These are phyloP conservation scores for Ilex asprella DNA, from an alignment of 257 asterid species.

Conservation along the genomic window DNA sequence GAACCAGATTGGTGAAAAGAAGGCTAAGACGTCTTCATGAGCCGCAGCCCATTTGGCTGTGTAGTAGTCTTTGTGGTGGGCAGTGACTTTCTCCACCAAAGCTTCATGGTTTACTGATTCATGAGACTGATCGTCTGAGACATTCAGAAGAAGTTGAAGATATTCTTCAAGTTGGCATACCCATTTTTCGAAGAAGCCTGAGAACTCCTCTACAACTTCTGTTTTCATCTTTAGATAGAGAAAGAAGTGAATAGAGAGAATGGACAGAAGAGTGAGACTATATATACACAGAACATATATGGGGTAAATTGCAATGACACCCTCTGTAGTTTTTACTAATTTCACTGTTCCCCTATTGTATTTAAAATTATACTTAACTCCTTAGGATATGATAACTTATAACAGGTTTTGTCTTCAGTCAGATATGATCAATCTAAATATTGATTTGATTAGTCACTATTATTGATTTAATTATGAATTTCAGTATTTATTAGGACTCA, in stretches of 20 bases:
- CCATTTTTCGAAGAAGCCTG: conserved; percentile 47
- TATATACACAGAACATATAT: background rate
- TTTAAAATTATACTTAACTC: too few species aligned
- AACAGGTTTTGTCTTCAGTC: too few species aligned
- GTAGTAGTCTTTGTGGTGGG: conserved; percentile 70
- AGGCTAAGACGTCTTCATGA: conserved; percentile 44
- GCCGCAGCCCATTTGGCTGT: conserved; percentile 56
- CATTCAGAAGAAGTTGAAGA: conserved; percentile 12
- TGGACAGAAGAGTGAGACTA: background rate
- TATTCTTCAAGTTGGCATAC: conserved; percentile 45
- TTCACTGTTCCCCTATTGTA: too few species aligned
- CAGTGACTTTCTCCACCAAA: conserved; percentile 31
- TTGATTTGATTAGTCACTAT: too few species aligned
- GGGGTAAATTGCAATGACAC: too few species aligned
- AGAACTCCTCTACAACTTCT: conserved; percentile 29
- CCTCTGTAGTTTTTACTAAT: too few species aligned
- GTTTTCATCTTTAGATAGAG: conserved; percentile 17
- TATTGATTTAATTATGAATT: too few species aligned
- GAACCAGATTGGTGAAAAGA: conserved; percentile 49
- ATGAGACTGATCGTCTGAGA: background rate
- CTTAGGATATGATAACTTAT: too few species aligned
- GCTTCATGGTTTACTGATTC: conserved; percentile 6
- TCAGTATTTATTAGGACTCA: too few species aligned
- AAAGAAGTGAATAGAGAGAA: background rate
- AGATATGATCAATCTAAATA: too few species aligned